Evolutionary conservation across 768 basidiomycete genomes (phyloP), one percentile per base, ranked within the genome.

Genomic region (Bullera alba): DNA sequence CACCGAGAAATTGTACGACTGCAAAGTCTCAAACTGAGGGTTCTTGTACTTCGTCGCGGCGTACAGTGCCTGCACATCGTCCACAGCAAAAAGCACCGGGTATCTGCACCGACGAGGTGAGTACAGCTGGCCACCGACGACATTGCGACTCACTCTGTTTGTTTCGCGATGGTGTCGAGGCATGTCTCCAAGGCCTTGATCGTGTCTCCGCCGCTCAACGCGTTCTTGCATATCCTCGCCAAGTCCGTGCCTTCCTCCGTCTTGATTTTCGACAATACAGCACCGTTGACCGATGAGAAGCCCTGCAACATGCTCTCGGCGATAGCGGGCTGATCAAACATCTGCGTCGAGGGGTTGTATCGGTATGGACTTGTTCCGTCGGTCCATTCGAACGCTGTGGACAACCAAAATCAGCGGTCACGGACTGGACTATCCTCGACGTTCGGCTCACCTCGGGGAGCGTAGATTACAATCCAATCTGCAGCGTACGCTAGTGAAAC

Each of bases 51-150:
- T 64, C 0, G 84, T 80, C 37, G 73, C 75, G 39, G 76, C 74
- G 62, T 86, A 89, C 22, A 95, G 71, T 0, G 87, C 78, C 69
- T 93, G 91, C 69, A 87, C 81, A 60, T 93, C 90, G 57, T 95
- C 91, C 1, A 92, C 76, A 0, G 89, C 90, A 26, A 92, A 74
- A 5, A 95, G 67, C 2, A 93, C 84, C 0, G 88, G 88, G 61
- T 77, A 75, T 37, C 87, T 90, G 51, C 8, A 46, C n/a, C n/a
- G n/a, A n/a, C 19, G 43, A 34, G 32, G n/a, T 43, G 17, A 34
- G 19, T 26, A 38, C 30, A 38, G 3, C 6, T 22, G 19, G 47
- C 26, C 32, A 34, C 8, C 22, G 46, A 48, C 45, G 23, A 26
- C 39, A 32, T 19, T 41, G 15, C 34, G 5, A 71, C 80, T 58